phyloP scores from a whole-genome alignment of 2,329 filamentous ascomycete genomes.

The Paramyrothecium sp. region DNA sequence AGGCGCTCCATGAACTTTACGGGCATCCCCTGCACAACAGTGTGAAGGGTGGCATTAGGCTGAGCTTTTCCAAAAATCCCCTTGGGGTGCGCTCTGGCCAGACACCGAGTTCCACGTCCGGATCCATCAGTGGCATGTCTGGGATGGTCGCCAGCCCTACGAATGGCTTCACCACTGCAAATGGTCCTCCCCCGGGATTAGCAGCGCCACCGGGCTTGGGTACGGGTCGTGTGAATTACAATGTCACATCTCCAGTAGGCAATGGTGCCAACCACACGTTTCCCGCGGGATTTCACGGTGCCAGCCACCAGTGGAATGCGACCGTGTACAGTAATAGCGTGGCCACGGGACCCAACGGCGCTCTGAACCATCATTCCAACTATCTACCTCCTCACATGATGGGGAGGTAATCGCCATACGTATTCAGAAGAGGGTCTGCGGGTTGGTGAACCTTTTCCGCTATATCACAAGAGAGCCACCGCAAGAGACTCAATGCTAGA shows the following conservation, averaged over 20 bases:
- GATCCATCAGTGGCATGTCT: conserved; percentile 53
- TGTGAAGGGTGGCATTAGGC: conserved; percentile 87
- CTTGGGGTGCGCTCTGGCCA: conserved; percentile 85
- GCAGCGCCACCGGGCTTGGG: conserved; percentile 70
- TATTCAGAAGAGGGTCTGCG: not conserved
- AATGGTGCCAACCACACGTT: conserved; percentile 8
- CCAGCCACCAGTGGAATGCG: conserved; percentile 4
- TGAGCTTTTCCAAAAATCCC: conserved; percentile 97
- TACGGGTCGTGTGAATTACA: conserved; percentile 19
- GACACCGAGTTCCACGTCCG: conserved; percentile 40
- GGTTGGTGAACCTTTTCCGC: no score
- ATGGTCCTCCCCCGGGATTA: conserved; percentile 80
- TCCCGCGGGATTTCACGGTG: not conserved
- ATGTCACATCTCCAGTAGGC: conserved; percentile 13
- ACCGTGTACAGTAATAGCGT: conserved; percentile 10
- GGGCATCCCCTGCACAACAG: conserved; percentile 86
- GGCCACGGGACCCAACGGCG: conserved; percentile 13
- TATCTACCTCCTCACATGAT: conserved; percentile 32
- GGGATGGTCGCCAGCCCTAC: conserved; percentile 49
- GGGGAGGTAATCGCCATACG: no score
- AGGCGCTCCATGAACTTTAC: conserved; percentile 85
- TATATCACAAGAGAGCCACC: no score
- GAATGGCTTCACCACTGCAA: conserved; percentile 65
- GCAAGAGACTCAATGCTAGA: no score
- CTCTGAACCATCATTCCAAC: conserved; percentile 14